Evolutionary conservation across 2,329 filamentous ascomycete genomes (phyloP).

Genomic region (Mycosphaerella sp.): DNA sequence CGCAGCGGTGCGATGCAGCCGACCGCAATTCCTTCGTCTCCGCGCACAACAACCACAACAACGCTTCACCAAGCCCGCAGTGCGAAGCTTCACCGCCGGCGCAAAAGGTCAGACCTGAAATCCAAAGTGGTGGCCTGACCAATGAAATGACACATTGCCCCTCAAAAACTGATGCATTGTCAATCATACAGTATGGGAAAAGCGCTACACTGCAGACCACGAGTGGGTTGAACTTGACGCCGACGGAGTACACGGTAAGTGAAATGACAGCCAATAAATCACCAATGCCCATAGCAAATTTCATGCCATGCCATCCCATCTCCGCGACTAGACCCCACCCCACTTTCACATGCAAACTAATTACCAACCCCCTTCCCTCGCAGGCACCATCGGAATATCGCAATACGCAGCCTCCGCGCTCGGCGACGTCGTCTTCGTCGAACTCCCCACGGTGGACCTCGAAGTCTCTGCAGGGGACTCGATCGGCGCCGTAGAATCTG

Average conservation of each 20-base stretch:
- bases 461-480: slow-evolving; percentile 70
- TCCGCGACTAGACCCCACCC: slow-evolving; percentile 12
- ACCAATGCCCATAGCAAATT: no score
- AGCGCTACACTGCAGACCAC: slow-evolving; percentile 94
- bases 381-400: slow-evolving; percentile 73
- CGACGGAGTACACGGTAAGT: slow-evolving; percentile 69
- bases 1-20: slow-evolving; percentile 24
- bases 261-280: no score
- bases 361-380: not conserved
- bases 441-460: slow-evolving; percentile 69
- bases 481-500: slow-evolving; percentile 92
- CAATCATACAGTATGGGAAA: slow-evolving; percentile 50
- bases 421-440: slow-evolving; percentile 95
- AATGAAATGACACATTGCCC: not conserved
- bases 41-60: slow-evolving; percentile 20
- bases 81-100: slow-evolving; percentile 28
- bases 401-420: slow-evolving; percentile 86
- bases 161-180: not conserved
- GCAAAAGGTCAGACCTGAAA: slow-evolving; percentile 21
- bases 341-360: slow-evolving; percentile 14
- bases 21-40: slow-evolving; percentile 25
- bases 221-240: slow-evolving; percentile 91
- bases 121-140: not conserved
- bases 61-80: slow-evolving; percentile 5
- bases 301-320: not conserved